Evolutionary conservation across 2,329 filamentous ascomycete genomes (phyloP).

Genomic region (Verticillium tricorpus): DNA sequence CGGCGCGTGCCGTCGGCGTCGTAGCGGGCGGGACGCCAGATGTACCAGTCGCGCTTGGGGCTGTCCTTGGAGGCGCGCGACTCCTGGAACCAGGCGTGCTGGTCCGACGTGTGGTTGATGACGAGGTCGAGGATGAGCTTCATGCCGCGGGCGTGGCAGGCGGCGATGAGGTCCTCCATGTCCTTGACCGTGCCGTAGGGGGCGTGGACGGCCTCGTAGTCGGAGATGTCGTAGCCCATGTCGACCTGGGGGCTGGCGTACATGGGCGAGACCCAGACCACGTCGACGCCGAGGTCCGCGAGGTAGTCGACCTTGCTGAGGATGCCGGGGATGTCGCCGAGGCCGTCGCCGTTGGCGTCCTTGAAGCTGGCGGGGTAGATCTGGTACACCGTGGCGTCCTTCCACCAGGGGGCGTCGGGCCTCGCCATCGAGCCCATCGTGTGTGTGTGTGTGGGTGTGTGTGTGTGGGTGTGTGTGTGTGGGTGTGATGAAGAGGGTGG

Average conservation of each 20-base stretch:
- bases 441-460: neutral
- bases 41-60: constrained; percentile 67
- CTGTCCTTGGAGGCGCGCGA: constrained; percentile 57
- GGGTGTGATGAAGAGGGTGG: too few species aligned
- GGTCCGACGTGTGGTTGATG: constrained; percentile 71
- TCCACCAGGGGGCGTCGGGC: constrained; percentile 41
- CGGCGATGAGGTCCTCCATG: constrained; percentile 57
- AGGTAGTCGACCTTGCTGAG: constrained; percentile 59
- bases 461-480: too few species aligned
- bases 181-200: constrained; percentile 65
- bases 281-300: constrained; percentile 54
- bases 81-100: constrained; percentile 68
- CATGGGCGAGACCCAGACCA: constrained; percentile 65
- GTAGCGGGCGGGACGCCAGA: constrained; percentile 50
- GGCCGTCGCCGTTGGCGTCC: constrained; percentile 53
- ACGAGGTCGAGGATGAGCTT: constrained; percentile 71
- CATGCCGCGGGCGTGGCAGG: constrained; percentile 60
- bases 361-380: constrained; percentile 56
- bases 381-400: constrained; percentile 53
- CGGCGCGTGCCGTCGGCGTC: constrained; percentile 54
- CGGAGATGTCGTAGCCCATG: constrained; percentile 67
- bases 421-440: neutral
- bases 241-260: constrained; percentile 61
- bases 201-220: constrained; percentile 62
- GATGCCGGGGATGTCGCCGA: constrained; percentile 61